Base-by-base conservation (phyloP, 2,329 filamentous ascomycete species). In the Chaetomiaceae sp. region DNA sequence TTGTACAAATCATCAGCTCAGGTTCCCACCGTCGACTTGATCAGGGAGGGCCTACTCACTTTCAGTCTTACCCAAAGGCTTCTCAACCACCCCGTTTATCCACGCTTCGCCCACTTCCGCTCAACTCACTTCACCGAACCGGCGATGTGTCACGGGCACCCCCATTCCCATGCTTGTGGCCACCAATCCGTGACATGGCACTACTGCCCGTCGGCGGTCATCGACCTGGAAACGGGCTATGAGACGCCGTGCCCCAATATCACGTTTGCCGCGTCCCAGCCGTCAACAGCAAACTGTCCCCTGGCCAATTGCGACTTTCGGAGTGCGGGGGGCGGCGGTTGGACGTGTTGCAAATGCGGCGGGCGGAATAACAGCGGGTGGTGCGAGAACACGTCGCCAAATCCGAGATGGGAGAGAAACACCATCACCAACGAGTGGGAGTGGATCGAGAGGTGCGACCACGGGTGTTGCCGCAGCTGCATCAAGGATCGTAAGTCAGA, bases 151-250 rank as follows among this genome's bases (percentile, higher is more conserved):
- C 72, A 78, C 70, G 78, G 76, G 47, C 77, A 79, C 58, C 78
- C 78, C 51, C 74, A 76, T 47, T 69, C 70, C 57, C 78, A 81
- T 59, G 69, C 74, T 14, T 81, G 78, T 63, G 71, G 72, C 22
- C 78, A 81, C 64, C 76, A 74, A n/a, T 80, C 78, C 43, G 71
- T 80, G 58, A 75, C 73, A 56, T 81, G 77, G 76, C 71, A 78
- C 61, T 80, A 80, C 65, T 81, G 78, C 60, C 74, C 77, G 19
- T 68, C 71, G 47, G 73, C 71, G 47, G 61, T 69, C 55, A 74
- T 80, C 54, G 76, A 81, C 63, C 64, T 77, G 29, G 64, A 70
- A 33, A 80, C 77, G 0, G 75, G 77, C 17, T 74, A 75, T 54
- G 73, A 77, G 62, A 73, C 72, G 33, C 73, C 77, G 31, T 81